Conservation (phyloP, 1,284 basidiomycete species). For the Apiotrichum brassicae region DNA sequence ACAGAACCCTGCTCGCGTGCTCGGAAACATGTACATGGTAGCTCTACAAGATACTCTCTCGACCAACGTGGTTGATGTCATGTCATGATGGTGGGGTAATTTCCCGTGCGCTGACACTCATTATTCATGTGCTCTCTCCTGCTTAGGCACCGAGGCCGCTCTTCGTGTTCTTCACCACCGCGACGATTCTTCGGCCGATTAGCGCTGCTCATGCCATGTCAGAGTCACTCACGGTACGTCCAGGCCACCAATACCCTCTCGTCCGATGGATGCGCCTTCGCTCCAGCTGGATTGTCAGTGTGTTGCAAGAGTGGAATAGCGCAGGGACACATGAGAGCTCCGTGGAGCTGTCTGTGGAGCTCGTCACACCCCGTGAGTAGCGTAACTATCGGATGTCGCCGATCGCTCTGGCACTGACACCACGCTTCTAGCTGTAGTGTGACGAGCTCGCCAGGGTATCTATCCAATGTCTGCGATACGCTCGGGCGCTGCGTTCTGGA, state of each 20-base stretch:
- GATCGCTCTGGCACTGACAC: no score
- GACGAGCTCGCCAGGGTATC: no score
- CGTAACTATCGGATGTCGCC: no score
- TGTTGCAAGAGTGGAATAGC: background rate
- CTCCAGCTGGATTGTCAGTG: constrained; percentile 33
- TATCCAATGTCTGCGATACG: no score
- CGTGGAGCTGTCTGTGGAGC: background rate
- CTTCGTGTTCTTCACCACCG: constrained; percentile 49
- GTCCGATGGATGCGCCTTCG: constrained; percentile 43
- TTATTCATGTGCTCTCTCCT: background rate
- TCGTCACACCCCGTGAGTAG: no score
- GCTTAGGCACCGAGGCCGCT: constrained; percentile 41
- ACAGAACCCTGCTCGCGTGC: no score
- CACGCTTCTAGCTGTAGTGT: no score
- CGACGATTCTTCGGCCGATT: constrained; percentile 41
- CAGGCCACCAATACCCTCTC: constrained; percentile 35
- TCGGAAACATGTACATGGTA: no score
- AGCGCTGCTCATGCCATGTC: background rate
- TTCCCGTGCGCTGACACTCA: no score
- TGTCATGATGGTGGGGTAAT: no score
- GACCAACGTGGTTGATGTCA: background rate
- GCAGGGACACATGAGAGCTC: background rate
- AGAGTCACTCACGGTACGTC: constrained; percentile 43
- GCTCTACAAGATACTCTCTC: no score
- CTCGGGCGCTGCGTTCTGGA: background rate